These are phyloP conservation scores for Clarireedia hainanense DNA, from an alignment of 2,329 filamentous ascomycete species.

Conservation along the genomic window DNA sequence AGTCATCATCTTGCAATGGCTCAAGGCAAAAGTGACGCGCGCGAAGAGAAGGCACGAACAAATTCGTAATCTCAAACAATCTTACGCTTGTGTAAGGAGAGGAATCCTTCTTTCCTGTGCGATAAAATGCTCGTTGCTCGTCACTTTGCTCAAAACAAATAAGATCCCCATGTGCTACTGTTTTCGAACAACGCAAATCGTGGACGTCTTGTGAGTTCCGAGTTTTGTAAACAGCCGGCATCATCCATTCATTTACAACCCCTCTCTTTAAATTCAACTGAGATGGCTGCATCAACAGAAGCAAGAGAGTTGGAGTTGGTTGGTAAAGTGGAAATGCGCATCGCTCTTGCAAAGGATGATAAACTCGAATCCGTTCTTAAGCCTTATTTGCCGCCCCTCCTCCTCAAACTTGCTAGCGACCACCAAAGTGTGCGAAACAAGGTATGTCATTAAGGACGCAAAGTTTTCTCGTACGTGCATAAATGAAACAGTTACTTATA, in stretches of 20 bases:
- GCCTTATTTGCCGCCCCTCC: slow-evolving; percentile 70
- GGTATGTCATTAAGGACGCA: slow-evolving; percentile 31
- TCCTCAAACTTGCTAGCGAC: slow-evolving; percentile 81
- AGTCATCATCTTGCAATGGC: not conserved
- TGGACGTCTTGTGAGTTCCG: too few species aligned
- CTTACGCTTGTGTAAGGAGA: not conserved
- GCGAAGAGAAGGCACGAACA: slow-evolving; percentile 1
- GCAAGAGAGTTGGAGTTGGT: slow-evolving; percentile 65
- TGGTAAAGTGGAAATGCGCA: slow-evolving; percentile 69
- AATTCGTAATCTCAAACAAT: slow-evolving; percentile 1
- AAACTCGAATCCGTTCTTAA: slow-evolving; percentile 74
- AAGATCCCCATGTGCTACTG: not conserved
- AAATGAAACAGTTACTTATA: not conserved
- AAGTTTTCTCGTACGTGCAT: not conserved
- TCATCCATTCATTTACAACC: too few species aligned
- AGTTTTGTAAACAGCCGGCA: too few species aligned
- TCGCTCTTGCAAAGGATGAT: slow-evolving; percentile 70
- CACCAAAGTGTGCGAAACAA: slow-evolving; percentile 74
- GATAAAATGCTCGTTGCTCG: not conserved
- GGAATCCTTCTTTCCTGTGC: not conserved
- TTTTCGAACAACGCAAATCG: too few species aligned
- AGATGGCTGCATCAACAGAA: slow-evolving; percentile 19
- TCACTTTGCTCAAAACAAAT: not conserved
- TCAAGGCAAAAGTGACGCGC: slow-evolving; percentile 5
- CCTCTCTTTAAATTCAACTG: not conserved